Evolutionary conservation across 2,329 filamentous ascomycete species (phyloP).

Genomic region (Colletotrichum lindemuthianum): DNA sequence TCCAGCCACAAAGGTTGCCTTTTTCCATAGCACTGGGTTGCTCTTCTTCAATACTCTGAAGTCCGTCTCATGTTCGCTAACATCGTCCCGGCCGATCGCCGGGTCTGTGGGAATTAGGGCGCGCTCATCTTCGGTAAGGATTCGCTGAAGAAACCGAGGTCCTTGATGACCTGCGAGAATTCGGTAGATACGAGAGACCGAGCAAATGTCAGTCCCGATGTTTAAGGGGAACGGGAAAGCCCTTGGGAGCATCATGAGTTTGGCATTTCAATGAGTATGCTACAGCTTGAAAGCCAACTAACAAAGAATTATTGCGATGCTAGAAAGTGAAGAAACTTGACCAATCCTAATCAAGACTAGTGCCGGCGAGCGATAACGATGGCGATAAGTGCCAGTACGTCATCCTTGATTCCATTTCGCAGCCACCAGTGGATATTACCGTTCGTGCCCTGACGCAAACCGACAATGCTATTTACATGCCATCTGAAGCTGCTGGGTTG

Average conservation of each 20-base stretch:
- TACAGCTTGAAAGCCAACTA: neutral
- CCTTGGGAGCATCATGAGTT: constrained; percentile 20
- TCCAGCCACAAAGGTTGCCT: constrained; percentile 55
- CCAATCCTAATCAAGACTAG: constrained; percentile 18
- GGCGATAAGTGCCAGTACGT: constrained; percentile 32
- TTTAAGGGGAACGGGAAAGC: constrained; percentile 73
- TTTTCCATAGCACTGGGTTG: constrained; percentile 47
- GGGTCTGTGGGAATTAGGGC: constrained; percentile 26
- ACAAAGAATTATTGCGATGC: constrained; percentile 4
- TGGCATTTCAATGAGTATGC: neutral
- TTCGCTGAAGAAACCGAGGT: constrained; percentile 56
- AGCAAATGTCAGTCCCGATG: constrained; percentile 84
- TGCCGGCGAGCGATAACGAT: constrained; percentile 16
- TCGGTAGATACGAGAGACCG: constrained; percentile 70
- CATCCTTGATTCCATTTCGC: constrained; percentile 8
- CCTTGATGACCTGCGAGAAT: constrained; percentile 61
- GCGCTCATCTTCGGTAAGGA: constrained; percentile 57
- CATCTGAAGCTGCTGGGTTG: constrained; percentile 7
- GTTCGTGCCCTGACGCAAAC: constrained; percentile 5
- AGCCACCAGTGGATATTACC: constrained; percentile 10
- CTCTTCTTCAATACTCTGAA: constrained; percentile 21
- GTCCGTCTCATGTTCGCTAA: neutral
- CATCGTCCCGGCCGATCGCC: constrained; percentile 23
- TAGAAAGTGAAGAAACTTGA: neutral
- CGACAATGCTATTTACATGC: constrained; percentile 28